These are phyloP conservation scores for Colletotrichum tofieldiae DNA, from an alignment of 2,329 filamentous ascomycete species.

Conservation along the genomic window DNA sequence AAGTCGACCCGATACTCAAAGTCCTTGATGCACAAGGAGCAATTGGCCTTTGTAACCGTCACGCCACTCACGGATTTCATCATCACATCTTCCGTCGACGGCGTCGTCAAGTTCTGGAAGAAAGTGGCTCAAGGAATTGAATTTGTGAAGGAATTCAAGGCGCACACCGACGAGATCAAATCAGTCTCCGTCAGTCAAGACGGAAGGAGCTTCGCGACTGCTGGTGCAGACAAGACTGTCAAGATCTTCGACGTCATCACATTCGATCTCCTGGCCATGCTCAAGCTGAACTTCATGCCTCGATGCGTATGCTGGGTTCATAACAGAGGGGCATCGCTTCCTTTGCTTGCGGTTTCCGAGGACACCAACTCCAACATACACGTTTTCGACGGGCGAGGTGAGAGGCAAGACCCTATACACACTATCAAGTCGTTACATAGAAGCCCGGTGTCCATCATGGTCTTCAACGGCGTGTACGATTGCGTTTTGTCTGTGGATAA, in stretches of 20 bases:
- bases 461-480: conserved; percentile 89
- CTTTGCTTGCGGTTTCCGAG: conserved; percentile 87
- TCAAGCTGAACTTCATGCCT: conserved; percentile 83
- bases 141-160: conserved; percentile 98
- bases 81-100: conserved; percentile 93
- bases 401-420: conserved; percentile 82
- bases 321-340: conserved; percentile 87
- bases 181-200: conserved; percentile 90
- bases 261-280: conserved; percentile 88
- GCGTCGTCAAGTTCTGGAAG: conserved; percentile 99
- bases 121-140: conserved; percentile 92
- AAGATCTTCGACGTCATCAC: conserved; percentile 89
- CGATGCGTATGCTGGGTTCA: conserved; percentile 94
- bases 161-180: conserved; percentile 87
- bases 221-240: conserved; percentile 82
- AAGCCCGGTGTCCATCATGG: conserved; percentile 85
- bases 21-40: conserved; percentile 98
- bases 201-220: conserved; percentile 93
- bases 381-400: conserved; percentile 92
- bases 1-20: conserved; percentile 88
- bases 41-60: conserved; percentile 88
- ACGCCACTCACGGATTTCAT: conserved; percentile 95
- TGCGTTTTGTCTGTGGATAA: conserved; percentile 94
- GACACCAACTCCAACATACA: conserved; percentile 80
- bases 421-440: conserved; percentile 86